phyloP scores from a whole-genome alignment of 208 protist genomes.

The Wallacemonas sp. region DNA sequence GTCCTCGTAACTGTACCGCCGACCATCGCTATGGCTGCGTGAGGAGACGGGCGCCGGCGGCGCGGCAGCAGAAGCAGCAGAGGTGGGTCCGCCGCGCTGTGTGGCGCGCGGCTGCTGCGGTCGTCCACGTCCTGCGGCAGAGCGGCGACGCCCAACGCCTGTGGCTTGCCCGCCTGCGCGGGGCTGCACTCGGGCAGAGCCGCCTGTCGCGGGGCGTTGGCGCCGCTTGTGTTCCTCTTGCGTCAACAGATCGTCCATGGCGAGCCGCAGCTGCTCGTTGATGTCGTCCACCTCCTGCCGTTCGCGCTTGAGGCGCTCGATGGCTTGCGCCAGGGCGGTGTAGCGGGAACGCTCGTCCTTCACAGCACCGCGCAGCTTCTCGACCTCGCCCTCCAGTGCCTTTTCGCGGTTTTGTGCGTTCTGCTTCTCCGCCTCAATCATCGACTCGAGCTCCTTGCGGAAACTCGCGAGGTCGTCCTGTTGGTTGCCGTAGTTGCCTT shows the following conservation, averaged over 20 bases:
- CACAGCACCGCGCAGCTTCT: slow-evolving; percentile 58
- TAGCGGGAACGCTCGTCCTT: slow-evolving; percentile 54
- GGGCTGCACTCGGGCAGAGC: no score
- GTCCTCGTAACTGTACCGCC: slow-evolving; percentile 58
- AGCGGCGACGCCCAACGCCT: no score
- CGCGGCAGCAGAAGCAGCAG: no score
- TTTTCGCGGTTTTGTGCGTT: slow-evolving; percentile 59
- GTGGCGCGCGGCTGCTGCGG: neutral
- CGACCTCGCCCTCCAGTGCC: slow-evolving; percentile 53
- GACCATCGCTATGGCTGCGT: slow-evolving; percentile 15
- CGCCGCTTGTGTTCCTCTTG: slow-evolving; percentile 17
- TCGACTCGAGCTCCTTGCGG: slow-evolving; percentile 75
- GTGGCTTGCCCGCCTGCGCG: no score
- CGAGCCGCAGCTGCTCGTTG: slow-evolving; percentile 73
- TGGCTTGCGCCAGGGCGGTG: slow-evolving; percentile 37
- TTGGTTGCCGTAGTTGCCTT: slow-evolving; percentile 47
- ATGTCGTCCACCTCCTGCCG: slow-evolving; percentile 52
- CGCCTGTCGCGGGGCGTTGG: no score
- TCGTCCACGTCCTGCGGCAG: neutral
- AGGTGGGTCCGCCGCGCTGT: neutral
- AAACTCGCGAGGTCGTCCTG: slow-evolving; percentile 50
- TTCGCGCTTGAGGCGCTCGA: slow-evolving; percentile 68
- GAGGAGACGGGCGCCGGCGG: no score
- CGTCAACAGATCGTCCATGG: slow-evolving; percentile 61
- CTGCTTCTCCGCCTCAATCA: slow-evolving; percentile 71